Base-by-base conservation (phyloP, 2,329 filamentous ascomycete species). In the Penicillium sp. region DNA sequence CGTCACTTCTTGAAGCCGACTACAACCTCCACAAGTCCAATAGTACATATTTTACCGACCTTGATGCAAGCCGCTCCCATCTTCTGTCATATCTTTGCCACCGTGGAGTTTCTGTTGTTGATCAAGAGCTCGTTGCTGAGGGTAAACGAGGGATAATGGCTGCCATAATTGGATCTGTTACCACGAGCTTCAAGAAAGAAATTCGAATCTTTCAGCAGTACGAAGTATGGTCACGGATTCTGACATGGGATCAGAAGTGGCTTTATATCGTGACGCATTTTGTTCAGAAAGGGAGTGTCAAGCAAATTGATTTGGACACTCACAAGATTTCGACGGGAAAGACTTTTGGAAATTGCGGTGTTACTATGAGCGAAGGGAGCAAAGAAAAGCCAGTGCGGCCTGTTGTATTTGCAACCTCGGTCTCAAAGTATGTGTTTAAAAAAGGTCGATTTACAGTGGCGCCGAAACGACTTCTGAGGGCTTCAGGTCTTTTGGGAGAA, bases 21-120 rank as follows among this genome's bases (percentile, higher is more conserved):
- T 90, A 91, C 78, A 92, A 93, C 76, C 69, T 90, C 29, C 88
- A 92, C 80, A 91, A 92, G 71, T 86, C 85, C 57, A 89, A 90
- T 77, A 84, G 83, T 62, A 95, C 91, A 34, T 95, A 94, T 78
- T 95, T 94, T 70, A 79, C 86, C 62, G 90, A 95, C 73, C 85
- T 94, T 59, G 91, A 95, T 73, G 83, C 41, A n/a, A 43, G 41
- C 11, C 41, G 41, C 22, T 43, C 41, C 2, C 41, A 43, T 43
- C 41, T 43, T 7, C n/a, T 43, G 41, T 43, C 41, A 31, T 16
- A 29, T 29, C 41, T 43, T 43, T 43, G 41, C 41, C 22, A 43
- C 8, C 6, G 24, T 21, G 41, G 41, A 43, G 11, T 43, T 31
- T 8, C 41, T 13, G 14, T 43, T 16, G 41, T 43, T 5, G 41